Conservation (phyloP, 768 basidiomycete species). For the Leucosporidium yakuticum region DNA sequence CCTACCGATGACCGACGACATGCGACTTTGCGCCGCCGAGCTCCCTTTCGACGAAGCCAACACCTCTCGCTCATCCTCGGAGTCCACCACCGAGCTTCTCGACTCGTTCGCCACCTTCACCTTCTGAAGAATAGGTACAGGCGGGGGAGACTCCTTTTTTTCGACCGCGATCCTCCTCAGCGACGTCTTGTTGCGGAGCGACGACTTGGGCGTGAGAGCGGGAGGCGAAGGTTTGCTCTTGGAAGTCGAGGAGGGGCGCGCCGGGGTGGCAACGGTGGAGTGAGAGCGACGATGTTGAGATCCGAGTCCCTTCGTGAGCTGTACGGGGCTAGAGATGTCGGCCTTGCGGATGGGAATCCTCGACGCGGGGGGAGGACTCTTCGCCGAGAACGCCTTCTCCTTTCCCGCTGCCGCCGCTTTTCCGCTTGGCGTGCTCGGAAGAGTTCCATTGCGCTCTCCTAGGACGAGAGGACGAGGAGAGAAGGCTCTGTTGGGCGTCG, state of each 20-base stretch:
- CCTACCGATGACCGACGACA: no score
- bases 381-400: no score
- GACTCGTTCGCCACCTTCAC: no score
- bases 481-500: background rate
- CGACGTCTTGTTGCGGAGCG: no score
- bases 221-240: background rate
- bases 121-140: no score
- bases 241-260: background rate
- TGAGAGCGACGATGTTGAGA: background rate
- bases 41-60: background rate
- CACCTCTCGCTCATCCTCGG: background rate
- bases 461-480: background rate
- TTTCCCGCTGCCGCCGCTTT: background rate
- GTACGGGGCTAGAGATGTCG: background rate
- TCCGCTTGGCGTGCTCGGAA: no score
- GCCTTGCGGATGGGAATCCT: slow-evolving; percentile 11
- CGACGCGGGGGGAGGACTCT: background rate
- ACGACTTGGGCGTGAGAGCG: no score
- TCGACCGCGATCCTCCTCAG: no score
- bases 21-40: no score
- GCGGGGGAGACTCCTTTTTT: no score
- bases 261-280: background rate
- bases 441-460: background rate
- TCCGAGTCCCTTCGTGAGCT: background rate
- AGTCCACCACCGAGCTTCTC: no score